These are phyloP conservation scores for Wickerhamiella shivajii DNA, from an alignment of 805 yeast genomes.

Conservation along the genomic window DNA sequence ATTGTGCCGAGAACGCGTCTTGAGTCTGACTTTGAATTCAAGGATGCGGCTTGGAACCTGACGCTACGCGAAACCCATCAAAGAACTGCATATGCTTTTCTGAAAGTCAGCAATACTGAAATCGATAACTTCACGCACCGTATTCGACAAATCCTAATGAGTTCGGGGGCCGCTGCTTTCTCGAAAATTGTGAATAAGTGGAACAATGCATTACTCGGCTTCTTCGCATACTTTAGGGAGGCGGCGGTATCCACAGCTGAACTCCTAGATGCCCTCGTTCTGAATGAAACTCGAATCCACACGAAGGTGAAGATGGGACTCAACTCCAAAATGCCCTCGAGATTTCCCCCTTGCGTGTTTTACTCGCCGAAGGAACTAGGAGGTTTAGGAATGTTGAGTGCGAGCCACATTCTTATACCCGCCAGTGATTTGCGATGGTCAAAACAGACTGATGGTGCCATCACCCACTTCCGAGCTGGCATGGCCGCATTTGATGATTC, in stretches of 20 bases:
- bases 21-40: conserved; percentile 37
- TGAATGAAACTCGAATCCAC: conserved; percentile 85
- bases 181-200: conserved; percentile 89
- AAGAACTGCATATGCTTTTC: conserved; percentile 73
- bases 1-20: conserved; percentile 61
- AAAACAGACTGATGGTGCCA: conserved; percentile 84
- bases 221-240: conserved; percentile 84
- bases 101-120: conserved; percentile 71
- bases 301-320: conserved; percentile 88
- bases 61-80: conserved; percentile 57
- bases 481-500: conserved; percentile 63
- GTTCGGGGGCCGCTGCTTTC: conserved; percentile 90
- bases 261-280: conserved; percentile 67
- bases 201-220: conserved; percentile 80
- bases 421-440: conserved; percentile 87
- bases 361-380: conserved; percentile 96
- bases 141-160: conserved; percentile 80
- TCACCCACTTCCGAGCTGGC: conserved; percentile 87
- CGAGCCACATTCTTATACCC: conserved; percentile 89
- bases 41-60: conserved; percentile 89
- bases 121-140: conserved; percentile 69
- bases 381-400: conserved; percentile 95
- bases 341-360: conserved; percentile 97
- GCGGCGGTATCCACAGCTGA: conserved; percentile 76
- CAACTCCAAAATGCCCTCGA: conserved; percentile 94